These are phyloP conservation scores for Plasmodium sp. DNA, from an alignment of 169 alveolate species.

Conservation along the genomic window DNA sequence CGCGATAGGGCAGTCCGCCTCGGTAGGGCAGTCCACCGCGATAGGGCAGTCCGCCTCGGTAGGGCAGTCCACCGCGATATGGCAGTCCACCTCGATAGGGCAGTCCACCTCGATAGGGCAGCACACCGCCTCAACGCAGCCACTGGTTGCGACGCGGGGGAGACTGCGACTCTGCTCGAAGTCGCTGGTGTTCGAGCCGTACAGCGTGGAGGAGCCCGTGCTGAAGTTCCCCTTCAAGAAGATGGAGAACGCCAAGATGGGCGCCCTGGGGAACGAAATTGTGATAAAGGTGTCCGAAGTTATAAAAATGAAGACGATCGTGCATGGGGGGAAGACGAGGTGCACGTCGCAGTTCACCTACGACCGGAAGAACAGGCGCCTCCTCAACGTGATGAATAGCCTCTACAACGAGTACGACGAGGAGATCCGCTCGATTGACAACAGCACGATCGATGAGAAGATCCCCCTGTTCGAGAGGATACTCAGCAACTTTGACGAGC, in stretches of 20 bases:
- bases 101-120: neutral
- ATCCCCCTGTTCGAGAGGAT: constrained; percentile 19
- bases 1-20: no score
- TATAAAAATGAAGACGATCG: constrained; percentile 78
- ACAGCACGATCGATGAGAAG: constrained; percentile 32
- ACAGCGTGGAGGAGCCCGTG: constrained; percentile 79
- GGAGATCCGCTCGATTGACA: constrained; percentile 23
- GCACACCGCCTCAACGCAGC: neutral
- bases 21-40: no score
- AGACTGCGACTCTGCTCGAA: constrained; percentile 88
- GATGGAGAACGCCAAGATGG: constrained; percentile 45
- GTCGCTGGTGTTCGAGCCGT: constrained; percentile 88
- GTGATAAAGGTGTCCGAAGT: constrained; percentile 77
- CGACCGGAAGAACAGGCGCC: constrained; percentile 19
- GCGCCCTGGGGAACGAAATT: constrained; percentile 50
- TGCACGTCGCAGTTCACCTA: constrained; percentile 78
- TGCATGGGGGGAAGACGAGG: constrained; percentile 81
- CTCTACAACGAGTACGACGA: constrained; percentile 19
- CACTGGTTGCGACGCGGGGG: constrained; percentile 73
- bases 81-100: neutral
- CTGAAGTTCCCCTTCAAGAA: constrained; percentile 80
- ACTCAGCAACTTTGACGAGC: constrained; percentile 25
- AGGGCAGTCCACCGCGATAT: no score
- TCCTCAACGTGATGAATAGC: neutral
- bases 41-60: neutral